phyloP scores from a whole-genome alignment of 306 rosid genomes.

The Vigna trinervia region DNA sequence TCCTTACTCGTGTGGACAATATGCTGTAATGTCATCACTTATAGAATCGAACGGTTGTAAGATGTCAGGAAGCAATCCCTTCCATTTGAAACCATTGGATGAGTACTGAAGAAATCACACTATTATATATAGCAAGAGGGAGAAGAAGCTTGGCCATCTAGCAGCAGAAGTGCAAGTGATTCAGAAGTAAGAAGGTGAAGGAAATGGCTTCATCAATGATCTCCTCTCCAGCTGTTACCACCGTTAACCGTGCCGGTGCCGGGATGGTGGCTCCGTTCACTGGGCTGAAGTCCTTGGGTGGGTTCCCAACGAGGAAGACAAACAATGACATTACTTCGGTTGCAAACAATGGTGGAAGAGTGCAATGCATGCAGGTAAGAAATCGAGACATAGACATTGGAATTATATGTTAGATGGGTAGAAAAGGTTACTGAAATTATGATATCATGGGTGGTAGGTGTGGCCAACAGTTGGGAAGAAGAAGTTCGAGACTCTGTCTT shows the following conservation, averaged over 20 bases:
- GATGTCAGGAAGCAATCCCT: slow-evolving; percentile 3
- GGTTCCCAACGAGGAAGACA: slow-evolving; percentile 68
- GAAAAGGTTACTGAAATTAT: background rate
- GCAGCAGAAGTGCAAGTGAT: slow-evolving; percentile 20
- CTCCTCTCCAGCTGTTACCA: slow-evolving; percentile 60
- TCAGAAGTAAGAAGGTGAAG: background rate
- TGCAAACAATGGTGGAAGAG: slow-evolving; percentile 76
- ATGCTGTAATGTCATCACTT: slow-evolving; percentile 42
- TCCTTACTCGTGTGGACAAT: slow-evolving; percentile 48
- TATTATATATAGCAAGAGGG: slow-evolving; percentile 48
- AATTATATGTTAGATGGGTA: background rate
- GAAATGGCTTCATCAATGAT: slow-evolving; percentile 71
- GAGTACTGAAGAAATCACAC: background rate
- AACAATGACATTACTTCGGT: slow-evolving; percentile 72
- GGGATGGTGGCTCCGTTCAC: slow-evolving; percentile 70
- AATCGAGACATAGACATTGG: background rate
- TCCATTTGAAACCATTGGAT: slow-evolving; percentile 46
- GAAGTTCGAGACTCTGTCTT: slow-evolving; percentile 92
- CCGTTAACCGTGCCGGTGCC: slow-evolving; percentile 57
- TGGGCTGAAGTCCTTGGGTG: slow-evolving; percentile 70
- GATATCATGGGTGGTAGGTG: slow-evolving; percentile 57
- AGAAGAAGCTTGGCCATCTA: slow-evolving; percentile 8
- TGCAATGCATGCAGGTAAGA: slow-evolving; percentile 69
- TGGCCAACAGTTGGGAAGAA: slow-evolving; percentile 72
- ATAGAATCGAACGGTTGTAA: slow-evolving; percentile 46